Evolutionary conservation across 2,329 filamentous ascomycete genomes (phyloP), one percentile per base, ranked within the genome.

Genomic region (Dothistroma septosporum): DNA sequence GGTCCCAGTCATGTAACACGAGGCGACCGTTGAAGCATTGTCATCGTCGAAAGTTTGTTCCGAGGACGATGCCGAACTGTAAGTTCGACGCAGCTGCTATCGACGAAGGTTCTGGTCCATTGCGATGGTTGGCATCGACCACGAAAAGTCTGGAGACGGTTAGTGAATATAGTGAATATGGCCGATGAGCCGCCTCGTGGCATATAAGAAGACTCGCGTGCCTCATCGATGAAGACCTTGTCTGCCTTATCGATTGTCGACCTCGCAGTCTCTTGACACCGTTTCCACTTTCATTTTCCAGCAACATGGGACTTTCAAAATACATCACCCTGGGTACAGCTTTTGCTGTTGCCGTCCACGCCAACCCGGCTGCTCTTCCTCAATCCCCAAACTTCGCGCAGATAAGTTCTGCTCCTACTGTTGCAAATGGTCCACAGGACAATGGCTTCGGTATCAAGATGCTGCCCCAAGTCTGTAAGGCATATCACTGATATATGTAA

Each of bases 391-490:
- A 68, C 33, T 59, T 68, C 35, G 61, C 57, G 24, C 50, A 47
- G 24, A 59, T 69, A 12, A 55, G 58, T 19, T 60, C 63, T 50
- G 67, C 66, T 31, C 65, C 66, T 8, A 62, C 58, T n/a, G 60
- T 68, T 2, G 50, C 67, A n/a, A 59, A 54, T 19, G 67, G 66
- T 8, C 66, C 66, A 19, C 53, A 56, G 12, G 41, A 53, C 7
- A 55, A 61, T 21, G 58, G 47, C 19, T 35, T 54, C 24, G 64
- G 24, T 28, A 28, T 28, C 24, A 28, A 28, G 6, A 28, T 28
- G 2, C 24, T 28, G 3, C 24, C 24, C 24, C 24, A 28, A 28
- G 6, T 28, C 24, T 28, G 24, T 28, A 28, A 28, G 24, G 6
- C 24, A 3, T 6, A 28, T 28, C 24, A 6, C 24, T 28, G 24